Evolutionary conservation across 2,329 filamentous ascomycete species (phyloP).

Genomic region (Penicillium psychrosexuale): DNA sequence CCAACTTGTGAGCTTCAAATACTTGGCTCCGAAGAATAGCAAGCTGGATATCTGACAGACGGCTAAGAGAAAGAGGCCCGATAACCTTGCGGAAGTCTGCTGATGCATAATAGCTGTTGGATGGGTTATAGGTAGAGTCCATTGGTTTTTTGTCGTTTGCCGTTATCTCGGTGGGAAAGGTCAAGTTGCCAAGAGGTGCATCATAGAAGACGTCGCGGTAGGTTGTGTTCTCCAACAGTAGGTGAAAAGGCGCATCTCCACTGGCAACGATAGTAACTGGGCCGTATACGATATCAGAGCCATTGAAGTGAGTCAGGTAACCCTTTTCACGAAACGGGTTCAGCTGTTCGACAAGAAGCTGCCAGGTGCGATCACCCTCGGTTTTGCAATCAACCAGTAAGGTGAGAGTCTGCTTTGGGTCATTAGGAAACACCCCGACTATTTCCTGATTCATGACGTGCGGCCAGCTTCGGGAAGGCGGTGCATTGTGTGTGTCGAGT

Average conservation of each 20-base stretch:
- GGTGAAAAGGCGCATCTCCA: conserved; percentile 46
- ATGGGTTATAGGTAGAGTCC: conserved; percentile 42
- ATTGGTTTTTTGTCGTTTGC: background rate
- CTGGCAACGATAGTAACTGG: conserved; percentile 50
- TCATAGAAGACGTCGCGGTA: conserved; percentile 52
- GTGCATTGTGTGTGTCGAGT: conserved; percentile 51
- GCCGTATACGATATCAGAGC: conserved; percentile 31
- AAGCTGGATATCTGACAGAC: conserved; percentile 48
- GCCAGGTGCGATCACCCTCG: conserved; percentile 38
- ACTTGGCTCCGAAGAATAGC: conserved; percentile 48
- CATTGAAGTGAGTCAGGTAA: conserved; percentile 48
- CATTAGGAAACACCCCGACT: conserved; percentile 55
- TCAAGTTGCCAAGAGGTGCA: conserved; percentile 41
- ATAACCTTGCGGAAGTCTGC: conserved; percentile 55
- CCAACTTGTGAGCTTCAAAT: conserved; percentile 48
- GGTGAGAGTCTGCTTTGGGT: conserved; percentile 54
- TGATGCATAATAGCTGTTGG: conserved; percentile 66
- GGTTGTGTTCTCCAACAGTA: conserved; percentile 35
- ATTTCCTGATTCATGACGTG: conserved; percentile 16
- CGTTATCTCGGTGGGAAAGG: background rate
- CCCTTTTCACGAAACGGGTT: conserved; percentile 41
- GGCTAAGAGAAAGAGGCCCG: conserved; percentile 49
- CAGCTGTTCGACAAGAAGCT: conserved; percentile 36
- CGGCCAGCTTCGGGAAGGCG: background rate
- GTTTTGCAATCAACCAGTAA: conserved; percentile 71